Evolutionary conservation across 108 stramenopile species (phyloP), one percentile per base, ranked within the genome.

Genomic region (Nitzschia putrida): DNA sequence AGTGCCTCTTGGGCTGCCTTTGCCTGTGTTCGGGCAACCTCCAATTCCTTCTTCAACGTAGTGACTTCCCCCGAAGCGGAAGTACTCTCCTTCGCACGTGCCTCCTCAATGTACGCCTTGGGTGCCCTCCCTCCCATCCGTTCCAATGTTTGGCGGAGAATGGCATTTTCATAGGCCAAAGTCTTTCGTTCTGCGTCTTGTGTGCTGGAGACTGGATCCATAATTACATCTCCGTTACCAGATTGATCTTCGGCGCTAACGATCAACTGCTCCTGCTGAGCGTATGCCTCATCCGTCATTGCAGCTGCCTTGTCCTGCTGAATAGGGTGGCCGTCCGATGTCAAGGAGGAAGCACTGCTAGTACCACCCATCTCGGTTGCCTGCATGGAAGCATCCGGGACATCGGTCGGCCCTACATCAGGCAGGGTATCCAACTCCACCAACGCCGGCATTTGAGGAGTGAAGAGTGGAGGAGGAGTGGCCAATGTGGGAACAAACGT

Each of bases 401-500:
- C 63, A 16, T 47, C 74, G 34, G 64, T 70, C 49, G 53, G 47
- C 10, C 85, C 88, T 49, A 92, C 74, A 75, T 88, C 76, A 20
- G 91, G 91, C 40, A 92, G 49, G 6, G 85, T 76, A 43, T 89
- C 87, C 47, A 89, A 49, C 67, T 92, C 91, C 52, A 84, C 70
- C 76, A 88, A 76, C 10, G 85, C 77, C 44, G 87, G 88, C 44
- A 93, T 72, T 71, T 88, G 88, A 11, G 88, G 88, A 42, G 88
- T 85, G 74, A 93, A 93, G 7, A 88, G 61, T 16, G 88, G 87
- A 3, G 91, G 91, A 11, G 88, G 86, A n/a, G 91, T 84, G 22
- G 91, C 88, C 38, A 93, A 68, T 20, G 91, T 93, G 2, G 91
- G 91, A 23, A 78, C 86, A 76, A 93, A 92, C 38, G 88, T 85